Evolutionary conservation across 805 yeast species (phyloP).

Genomic region (Candida patagonica): DNA sequence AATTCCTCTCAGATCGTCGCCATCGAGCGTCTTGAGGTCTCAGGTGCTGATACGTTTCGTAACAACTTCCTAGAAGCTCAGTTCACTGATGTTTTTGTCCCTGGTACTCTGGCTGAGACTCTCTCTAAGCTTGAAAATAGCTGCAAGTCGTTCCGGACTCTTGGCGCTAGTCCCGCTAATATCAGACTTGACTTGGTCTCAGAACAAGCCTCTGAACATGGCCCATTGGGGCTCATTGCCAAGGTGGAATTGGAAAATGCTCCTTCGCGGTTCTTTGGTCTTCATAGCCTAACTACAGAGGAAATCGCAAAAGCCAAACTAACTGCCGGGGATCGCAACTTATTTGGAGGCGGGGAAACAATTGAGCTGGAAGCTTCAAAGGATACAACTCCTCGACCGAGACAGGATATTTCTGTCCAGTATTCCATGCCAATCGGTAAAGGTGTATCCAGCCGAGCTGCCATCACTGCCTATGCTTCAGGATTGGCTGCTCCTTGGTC

Average conservation of each 20-base stretch:
- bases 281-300: slow-evolving; percentile 9
- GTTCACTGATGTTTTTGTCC: slow-evolving; percentile 19
- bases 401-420: slow-evolving; percentile 39
- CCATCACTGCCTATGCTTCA: slow-evolving; percentile 38
- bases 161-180: slow-evolving; percentile 9
- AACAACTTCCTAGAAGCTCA: slow-evolving; percentile 22
- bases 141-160: slow-evolving; percentile 7
- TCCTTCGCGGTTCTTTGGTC: slow-evolving; percentile 3
- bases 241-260: slow-evolving; percentile 8
- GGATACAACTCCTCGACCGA: slow-evolving; percentile 39
- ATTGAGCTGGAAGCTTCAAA: slow-evolving; percentile 38
- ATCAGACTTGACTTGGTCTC: slow-evolving; percentile 9
- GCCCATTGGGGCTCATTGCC: slow-evolving; percentile 8
- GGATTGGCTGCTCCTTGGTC: slow-evolving; percentile 42
- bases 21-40: slow-evolving; percentile 22
- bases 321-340: slow-evolving; percentile 47
- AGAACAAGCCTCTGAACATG: slow-evolving; percentile 4
- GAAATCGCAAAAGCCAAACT: slow-evolving; percentile 12
- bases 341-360: slow-evolving; percentile 53
- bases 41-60: slow-evolving; percentile 20
- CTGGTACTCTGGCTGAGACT: slow-evolving; percentile 16
- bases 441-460: slow-evolving; percentile 46
- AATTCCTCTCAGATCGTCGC: slow-evolving; percentile 22
- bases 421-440: slow-evolving; percentile 39
- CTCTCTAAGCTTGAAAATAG: slow-evolving; percentile 20